Percentiles rank a stretch among this genome's conserved stretches.
These are phyloP conservation scores for Boletus edulis DNA, from an alignment of 768 basidiomycete species.

Conservation along the genomic window DNA sequence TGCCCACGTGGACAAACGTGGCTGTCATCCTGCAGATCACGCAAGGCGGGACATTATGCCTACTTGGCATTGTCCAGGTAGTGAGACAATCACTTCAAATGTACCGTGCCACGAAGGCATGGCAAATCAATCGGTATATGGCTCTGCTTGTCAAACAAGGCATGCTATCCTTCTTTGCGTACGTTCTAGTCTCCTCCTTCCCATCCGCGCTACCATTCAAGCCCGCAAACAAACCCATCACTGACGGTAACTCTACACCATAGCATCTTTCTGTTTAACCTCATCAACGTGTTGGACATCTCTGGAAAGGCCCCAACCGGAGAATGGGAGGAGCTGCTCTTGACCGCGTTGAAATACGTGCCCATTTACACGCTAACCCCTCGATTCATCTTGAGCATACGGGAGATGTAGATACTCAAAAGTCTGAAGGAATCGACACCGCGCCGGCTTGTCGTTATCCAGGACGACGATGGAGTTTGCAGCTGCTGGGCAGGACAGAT, in stretches of 20 bases:
- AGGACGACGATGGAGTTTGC: neutral
- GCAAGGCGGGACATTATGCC: neutral
- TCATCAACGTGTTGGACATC: neutral
- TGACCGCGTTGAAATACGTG: neutral
- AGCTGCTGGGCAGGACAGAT: neutral
- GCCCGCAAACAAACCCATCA: neutral
- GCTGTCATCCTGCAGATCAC: neutral
- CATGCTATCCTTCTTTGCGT: neutral
- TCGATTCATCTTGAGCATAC: neutral
- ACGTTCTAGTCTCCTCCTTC: neutral
- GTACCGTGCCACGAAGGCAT: neutral
- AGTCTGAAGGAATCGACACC: neutral
- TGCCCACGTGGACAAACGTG: neutral
- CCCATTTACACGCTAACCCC: neutral
- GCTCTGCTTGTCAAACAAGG: neutral
- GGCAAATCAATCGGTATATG: neutral
- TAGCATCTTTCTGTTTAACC: neutral
- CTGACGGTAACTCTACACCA: neutral
- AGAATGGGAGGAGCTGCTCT: neutral
- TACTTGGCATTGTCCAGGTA: neutral
- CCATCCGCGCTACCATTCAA: neutral
- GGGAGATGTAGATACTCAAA: neutral
- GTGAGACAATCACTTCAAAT: neutral
- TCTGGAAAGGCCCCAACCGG: neutral
- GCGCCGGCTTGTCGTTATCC: neutral